A percentile compares a stretch with the other conserved stretches of the same genome.
phyloP scores from a whole-genome alignment of 2,329 filamentous ascomycete genomes.

The Trichothecium roseum region DNA sequence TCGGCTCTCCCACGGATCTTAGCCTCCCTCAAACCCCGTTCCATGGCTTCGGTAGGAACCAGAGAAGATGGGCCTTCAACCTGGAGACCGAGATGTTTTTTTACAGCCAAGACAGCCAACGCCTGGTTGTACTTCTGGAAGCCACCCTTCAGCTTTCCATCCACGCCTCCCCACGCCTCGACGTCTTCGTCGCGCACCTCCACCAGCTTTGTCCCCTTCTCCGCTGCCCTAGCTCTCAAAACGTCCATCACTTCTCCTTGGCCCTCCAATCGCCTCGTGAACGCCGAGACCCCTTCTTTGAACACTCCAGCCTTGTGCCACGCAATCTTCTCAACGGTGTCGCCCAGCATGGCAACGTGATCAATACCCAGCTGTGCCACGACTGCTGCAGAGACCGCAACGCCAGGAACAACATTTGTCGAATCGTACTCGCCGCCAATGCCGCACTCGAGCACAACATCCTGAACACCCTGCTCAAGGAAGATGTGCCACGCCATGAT shows the following conservation, averaged over 20 bases:
- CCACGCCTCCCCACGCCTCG: conserved; percentile 29
- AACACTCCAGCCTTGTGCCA: conserved; percentile 92
- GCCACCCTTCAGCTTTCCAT: conserved; percentile 31
- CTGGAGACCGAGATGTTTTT: conserved; percentile 39
- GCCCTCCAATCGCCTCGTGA: conserved; percentile 19
- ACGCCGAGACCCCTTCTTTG: conserved; percentile 44
- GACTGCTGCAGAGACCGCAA: conserved; percentile 57
- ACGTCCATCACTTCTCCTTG: conserved; percentile 35
- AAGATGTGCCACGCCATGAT: conserved; percentile 83
- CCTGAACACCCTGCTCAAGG: conserved; percentile 60
- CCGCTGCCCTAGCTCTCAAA: conserved; percentile 45
- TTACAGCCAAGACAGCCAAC: conserved; percentile 44
- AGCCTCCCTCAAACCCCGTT: conserved; percentile 54
- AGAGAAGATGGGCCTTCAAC: conserved; percentile 12
- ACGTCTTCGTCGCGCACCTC: conserved; percentile 29
- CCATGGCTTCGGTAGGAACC: conserved; percentile 34
- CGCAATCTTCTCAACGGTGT: conserved; percentile 67
- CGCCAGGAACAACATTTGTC: conserved; percentile 66
- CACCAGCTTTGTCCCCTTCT: conserved; percentile 38
- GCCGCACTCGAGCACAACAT: conserved; percentile 82
- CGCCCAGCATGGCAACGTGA: conserved; percentile 70
- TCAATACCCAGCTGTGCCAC: conserved; percentile 80
- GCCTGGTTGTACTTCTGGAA: conserved; percentile 52
- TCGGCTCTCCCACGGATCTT: conserved; percentile 72
- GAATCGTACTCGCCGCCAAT: conserved; percentile 91